Conservation (phyloP, 2,329 filamentous ascomycete genomes). For the Aspergillus puulaauensis region DNA sequence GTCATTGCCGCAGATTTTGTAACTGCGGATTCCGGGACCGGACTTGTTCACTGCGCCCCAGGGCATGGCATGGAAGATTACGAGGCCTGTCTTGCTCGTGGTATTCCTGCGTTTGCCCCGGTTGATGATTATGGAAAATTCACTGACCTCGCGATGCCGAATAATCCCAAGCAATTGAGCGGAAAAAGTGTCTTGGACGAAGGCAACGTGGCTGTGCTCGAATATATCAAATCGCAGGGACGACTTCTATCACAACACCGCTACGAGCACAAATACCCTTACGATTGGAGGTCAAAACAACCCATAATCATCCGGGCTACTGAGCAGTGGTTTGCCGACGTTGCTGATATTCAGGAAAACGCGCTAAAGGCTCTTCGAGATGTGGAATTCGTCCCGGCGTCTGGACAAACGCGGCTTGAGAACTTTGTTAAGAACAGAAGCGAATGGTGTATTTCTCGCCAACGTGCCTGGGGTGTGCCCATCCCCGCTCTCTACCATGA, state of each 20-base stretch:
- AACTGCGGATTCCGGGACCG: conserved; percentile 83
- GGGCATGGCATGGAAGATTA: conserved; percentile 98
- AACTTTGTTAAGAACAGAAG: conserved; percentile 84
- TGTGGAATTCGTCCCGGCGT: conserved; percentile 76
- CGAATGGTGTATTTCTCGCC: conserved; percentile 97
- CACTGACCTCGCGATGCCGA: conserved; percentile 74
- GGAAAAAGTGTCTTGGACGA: conserved; percentile 71
- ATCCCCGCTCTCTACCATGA: conserved; percentile 84
- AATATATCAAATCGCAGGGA: conserved; percentile 60
- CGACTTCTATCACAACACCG: conserved; percentile 68
- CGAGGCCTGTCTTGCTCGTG: conserved; percentile 69
- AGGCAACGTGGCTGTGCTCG: conserved; percentile 68
- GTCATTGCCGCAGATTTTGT: conserved; percentile 88
- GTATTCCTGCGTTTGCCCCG: conserved; percentile 75
- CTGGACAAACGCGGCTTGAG: conserved; percentile 71
- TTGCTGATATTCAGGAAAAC: conserved; percentile 73
- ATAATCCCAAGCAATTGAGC: conserved; percentile 63
- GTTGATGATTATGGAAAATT: conserved; percentile 80
- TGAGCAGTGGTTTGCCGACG: conserved; percentile 96
- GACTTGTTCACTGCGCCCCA: conserved; percentile 90
- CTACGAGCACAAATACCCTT: conserved; percentile 90
- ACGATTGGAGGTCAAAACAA: conserved; percentile 94
- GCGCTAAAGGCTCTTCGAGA: conserved; percentile 68
- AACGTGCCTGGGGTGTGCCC: conserved; percentile 93
- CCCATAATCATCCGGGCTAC: conserved; percentile 90